A percentile compares a stretch with the other conserved stretches of the same genome.
Evolutionary conservation across 2,329 filamentous ascomycete genomes (phyloP).

Genomic region (Drechslerella coelobrocha): DNA sequence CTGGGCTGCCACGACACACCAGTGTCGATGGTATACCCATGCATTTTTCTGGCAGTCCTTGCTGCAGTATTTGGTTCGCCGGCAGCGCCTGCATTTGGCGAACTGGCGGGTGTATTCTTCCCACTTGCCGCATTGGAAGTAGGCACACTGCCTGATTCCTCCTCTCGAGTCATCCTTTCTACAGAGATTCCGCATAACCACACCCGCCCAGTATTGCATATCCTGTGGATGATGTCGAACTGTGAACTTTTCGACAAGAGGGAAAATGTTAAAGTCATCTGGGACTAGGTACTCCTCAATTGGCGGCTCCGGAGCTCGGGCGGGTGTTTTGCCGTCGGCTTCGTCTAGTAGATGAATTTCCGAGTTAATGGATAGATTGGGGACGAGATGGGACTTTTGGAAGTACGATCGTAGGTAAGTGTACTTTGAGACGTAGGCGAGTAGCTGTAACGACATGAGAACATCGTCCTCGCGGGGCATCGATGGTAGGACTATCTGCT

Average conservation of each 20-base stretch:
- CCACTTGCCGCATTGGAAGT: constrained; percentile 98
- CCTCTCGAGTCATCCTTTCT: constrained; percentile 94
- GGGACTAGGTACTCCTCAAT: constrained; percentile 83
- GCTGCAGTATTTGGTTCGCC: constrained; percentile 98
- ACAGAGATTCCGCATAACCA: constrained; percentile 98
- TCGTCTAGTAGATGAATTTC: constrained; percentile 82
- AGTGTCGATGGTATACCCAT: constrained; percentile 97
- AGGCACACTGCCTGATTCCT: constrained; percentile 94
- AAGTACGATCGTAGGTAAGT: constrained; percentile 96
- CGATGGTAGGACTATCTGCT: constrained; percentile 77
- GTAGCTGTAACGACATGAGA: constrained; percentile 92
- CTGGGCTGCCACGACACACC: constrained; percentile 77
- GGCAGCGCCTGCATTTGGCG: constrained; percentile 94
- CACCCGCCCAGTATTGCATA: constrained; percentile 99
- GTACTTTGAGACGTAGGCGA: constrained; percentile 98
- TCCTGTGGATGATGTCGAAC: constrained; percentile 92
- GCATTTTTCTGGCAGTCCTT: constrained; percentile 99
- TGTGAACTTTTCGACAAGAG: constrained; percentile 96
- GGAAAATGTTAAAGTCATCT: constrained; percentile 98
- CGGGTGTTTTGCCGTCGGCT: constrained; percentile 61
- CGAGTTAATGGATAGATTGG: constrained; percentile 84
- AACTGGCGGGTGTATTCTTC: constrained; percentile 96
- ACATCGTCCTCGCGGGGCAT: constrained; percentile 98
- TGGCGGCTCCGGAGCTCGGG: constrained; percentile 67
- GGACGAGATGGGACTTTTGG: constrained; percentile 91